These are phyloP conservation scores for Scheffersomyces spartinae DNA, from an alignment of 805 yeast species.

Conservation along the genomic window DNA sequence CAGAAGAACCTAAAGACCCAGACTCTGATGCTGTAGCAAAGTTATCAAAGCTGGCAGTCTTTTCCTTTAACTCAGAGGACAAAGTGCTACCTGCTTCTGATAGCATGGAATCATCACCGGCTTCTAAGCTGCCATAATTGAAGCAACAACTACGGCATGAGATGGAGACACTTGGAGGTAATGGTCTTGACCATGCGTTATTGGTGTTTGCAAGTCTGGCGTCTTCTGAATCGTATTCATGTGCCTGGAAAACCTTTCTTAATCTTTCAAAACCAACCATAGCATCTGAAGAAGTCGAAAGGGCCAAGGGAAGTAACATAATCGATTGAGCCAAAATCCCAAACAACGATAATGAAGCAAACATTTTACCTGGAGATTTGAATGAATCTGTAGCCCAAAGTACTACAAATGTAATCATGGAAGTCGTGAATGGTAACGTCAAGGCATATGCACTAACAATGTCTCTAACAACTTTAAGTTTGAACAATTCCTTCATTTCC, in stretches of 20 bases:
- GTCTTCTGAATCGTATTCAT: slow-evolving; percentile 9
- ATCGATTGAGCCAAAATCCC: slow-evolving; percentile 32
- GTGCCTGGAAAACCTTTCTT: slow-evolving; percentile 11
- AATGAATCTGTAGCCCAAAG: slow-evolving; percentile 33
- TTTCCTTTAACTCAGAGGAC: neutral
- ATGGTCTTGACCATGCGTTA: too few species aligned
- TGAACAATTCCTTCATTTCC: slow-evolving; percentile 29
- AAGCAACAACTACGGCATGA: too few species aligned
- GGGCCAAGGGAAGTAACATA: slow-evolving; percentile 31
- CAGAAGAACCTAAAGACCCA: too few species aligned
- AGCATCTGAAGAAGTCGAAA: slow-evolving; percentile 35
- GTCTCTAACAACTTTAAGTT: slow-evolving; percentile 30
- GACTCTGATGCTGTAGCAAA: too few species aligned
- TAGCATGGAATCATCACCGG: too few species aligned
- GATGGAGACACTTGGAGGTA: too few species aligned
- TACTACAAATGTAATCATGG: slow-evolving; percentile 34
- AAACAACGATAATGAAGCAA: slow-evolving; percentile 30
- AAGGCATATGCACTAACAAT: slow-evolving; percentile 33
- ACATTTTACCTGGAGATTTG: slow-evolving; percentile 27
- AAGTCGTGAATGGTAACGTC: slow-evolving; percentile 29
- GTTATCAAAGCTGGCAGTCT: neutral
- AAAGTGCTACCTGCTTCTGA: too few species aligned
- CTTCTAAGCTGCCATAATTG: too few species aligned
- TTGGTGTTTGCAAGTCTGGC: too few species aligned
- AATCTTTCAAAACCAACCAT: slow-evolving; percentile 24